Evolutionary conservation across 805 yeast species (phyloP).

Genomic region (Lachancea mirantina): DNA sequence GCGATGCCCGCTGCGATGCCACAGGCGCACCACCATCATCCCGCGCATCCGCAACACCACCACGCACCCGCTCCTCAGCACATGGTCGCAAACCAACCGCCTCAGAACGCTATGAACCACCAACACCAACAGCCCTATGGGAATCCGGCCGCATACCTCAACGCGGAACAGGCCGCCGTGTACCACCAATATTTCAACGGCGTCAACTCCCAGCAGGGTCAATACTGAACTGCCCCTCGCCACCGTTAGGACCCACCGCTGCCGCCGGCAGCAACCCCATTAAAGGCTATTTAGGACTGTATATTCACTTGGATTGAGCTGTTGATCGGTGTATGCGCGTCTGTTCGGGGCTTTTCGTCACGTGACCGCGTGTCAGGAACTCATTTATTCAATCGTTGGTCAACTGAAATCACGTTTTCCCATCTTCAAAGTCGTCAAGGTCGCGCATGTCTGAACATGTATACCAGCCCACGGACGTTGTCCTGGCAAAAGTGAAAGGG

Average conservation of each 20-base stretch:
- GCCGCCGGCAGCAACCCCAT: not conserved
- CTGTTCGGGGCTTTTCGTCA: too few relatives aligned
- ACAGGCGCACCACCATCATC: slow-evolving; percentile 29
- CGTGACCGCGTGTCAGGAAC: too few relatives aligned
- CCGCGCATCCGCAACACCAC: slow-evolving; percentile 17
- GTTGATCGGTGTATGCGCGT: too few relatives aligned
- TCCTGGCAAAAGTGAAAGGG: slow-evolving; percentile 78
- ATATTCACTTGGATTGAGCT: not conserved
- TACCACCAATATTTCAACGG: slow-evolving; percentile 59
- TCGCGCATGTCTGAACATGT: too few relatives aligned
- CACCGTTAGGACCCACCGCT: not conserved
- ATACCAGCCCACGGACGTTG: slow-evolving; percentile 45
- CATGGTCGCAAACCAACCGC: slow-evolving; percentile 17
- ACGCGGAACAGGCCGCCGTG: slow-evolving; percentile 48
- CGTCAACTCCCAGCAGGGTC: slow-evolving; percentile 53
- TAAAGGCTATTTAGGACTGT: slow-evolving; percentile 2
- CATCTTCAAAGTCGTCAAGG: too few relatives aligned
- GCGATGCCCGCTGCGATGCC: slow-evolving; percentile 3
- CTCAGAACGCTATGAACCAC: slow-evolving; percentile 18
- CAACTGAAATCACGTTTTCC: too few relatives aligned
- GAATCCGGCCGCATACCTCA: slow-evolving; percentile 33
- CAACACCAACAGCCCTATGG: slow-evolving; percentile 14
- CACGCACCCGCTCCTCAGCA: slow-evolving; percentile 19
- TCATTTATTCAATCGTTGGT: too few relatives aligned
- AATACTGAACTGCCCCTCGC: slow-evolving; percentile 29